Percentiles rank a stretch among this genome's conserved stretches.
Evolutionary conservation across 768 basidiomycete genomes (phyloP).

Genomic region (Tulasnella sp.): DNA sequence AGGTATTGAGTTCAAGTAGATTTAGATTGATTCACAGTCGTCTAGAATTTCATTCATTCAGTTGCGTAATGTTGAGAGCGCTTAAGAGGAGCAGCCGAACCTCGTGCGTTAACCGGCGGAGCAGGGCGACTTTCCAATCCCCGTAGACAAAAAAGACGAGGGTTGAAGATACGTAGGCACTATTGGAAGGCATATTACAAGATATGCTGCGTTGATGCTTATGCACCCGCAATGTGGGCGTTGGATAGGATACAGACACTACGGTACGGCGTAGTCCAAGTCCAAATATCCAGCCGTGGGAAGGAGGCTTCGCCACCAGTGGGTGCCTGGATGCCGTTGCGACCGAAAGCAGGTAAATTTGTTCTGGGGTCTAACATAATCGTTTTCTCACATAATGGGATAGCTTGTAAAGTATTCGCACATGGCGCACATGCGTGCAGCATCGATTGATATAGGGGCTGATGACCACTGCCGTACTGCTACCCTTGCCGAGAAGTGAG

Average conservation of each 20-base stretch:
- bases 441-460: too few species aligned
- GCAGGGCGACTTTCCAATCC: neutral
- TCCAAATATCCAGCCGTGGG: neutral
- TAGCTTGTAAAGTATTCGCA: too few species aligned
- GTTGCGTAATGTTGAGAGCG: neutral
- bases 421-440: too few species aligned
- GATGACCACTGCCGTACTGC: too few species aligned
- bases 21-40: neutral
- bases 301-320: neutral
- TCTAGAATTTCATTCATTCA: neutral
- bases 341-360: too few species aligned
- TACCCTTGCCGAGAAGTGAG: too few species aligned
- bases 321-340: too few species aligned
- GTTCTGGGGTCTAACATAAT: too few species aligned
- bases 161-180: neutral
- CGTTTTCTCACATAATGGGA: too few species aligned
- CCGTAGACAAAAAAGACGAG: neutral
- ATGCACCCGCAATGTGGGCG: neutral
- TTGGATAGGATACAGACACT: neutral
- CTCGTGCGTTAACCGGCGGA: neutral
- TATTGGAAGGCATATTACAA: neutral
- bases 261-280: neutral
- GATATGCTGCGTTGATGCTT: neutral
- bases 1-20: neutral
- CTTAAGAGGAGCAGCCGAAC: neutral